These are phyloP conservation scores for Lipomyces orientalis DNA, from an alignment of 805 yeast genomes.

Conservation along the genomic window DNA sequence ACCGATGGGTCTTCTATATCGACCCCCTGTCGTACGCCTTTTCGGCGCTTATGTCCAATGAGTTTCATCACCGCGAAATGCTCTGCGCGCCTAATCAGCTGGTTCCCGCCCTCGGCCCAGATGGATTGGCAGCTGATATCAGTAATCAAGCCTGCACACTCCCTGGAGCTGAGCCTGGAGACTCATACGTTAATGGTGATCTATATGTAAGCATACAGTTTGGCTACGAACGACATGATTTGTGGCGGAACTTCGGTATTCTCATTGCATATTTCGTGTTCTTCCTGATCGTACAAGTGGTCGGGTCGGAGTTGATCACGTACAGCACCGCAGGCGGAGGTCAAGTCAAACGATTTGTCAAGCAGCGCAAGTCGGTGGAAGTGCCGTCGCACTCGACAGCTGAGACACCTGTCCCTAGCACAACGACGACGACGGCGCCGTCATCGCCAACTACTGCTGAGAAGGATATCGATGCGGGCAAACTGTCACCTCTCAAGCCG, in stretches of 20 bases:
- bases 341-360: conserved; percentile 7
- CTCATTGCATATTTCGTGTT: conserved; percentile 58
- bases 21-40: conserved; percentile 63
- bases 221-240: conserved; percentile 54
- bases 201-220: conserved; percentile 56
- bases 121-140: conserved; percentile 55
- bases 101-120: conserved; percentile 61
- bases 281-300: conserved; percentile 59
- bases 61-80: conserved; percentile 63
- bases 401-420: not conserved
- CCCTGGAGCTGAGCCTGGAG: conserved; percentile 65
- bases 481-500: not conserved
- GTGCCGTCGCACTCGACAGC: not conserved
- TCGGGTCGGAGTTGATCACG: conserved; percentile 32
- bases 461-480: not conserved
- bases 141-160: conserved; percentile 61
- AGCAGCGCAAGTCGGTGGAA: conserved; percentile 1
- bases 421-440: not conserved
- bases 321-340: conserved; percentile 2
- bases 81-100: conserved; percentile 52
- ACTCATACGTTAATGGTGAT: conserved; percentile 60
- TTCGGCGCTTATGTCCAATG: conserved; percentile 68
- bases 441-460: not conserved
- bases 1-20: conserved; percentile 64
- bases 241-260: conserved; percentile 70